Evolutionary conservation across 2,329 filamentous ascomycete species (phyloP).

Genomic region (Colletotrichum tabaci): DNA sequence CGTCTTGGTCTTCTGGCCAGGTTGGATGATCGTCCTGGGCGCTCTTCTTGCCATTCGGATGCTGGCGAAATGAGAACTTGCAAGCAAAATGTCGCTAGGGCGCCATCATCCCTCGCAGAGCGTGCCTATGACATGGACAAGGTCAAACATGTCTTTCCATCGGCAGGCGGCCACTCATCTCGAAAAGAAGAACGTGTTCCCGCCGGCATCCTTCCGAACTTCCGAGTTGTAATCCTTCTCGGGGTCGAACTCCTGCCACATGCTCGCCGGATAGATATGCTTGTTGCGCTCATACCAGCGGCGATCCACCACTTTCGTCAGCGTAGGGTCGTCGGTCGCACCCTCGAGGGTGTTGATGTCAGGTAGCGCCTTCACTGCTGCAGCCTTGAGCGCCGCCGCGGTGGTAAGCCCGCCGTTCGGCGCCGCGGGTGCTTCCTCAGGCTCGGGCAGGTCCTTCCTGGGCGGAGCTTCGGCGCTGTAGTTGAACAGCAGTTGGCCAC

Average conservation of each 20-base stretch:
- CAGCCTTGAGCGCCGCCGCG: slow-evolving; percentile 54
- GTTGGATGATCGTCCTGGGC: slow-evolving; percentile 65
- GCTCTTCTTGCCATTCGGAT: slow-evolving; percentile 53
- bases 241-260: slow-evolving; percentile 96
- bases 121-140: background rate
- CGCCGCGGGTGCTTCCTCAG: slow-evolving; percentile 40
- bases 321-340: slow-evolving; percentile 79
- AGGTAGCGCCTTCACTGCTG: slow-evolving; percentile 54
- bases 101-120: background rate
- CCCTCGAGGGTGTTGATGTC: slow-evolving; percentile 79
- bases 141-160: too few species aligned
- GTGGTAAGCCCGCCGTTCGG: slow-evolving; percentile 52
- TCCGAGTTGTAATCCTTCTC: slow-evolving; percentile 86
- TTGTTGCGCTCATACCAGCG: slow-evolving; percentile 98
- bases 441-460: slow-evolving; percentile 32
- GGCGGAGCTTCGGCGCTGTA: slow-evolving; percentile 71
- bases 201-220: slow-evolving; percentile 85
- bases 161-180: slow-evolving; percentile 49
- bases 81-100: background rate
- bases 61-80: slow-evolving; percentile 51
- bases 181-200: slow-evolving; percentile 93
- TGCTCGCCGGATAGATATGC: slow-evolving; percentile 96
- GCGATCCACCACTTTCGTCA: slow-evolving; percentile 95
- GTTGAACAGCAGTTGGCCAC: slow-evolving; percentile 81
- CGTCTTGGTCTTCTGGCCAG: slow-evolving; percentile 70